Percentiles rank a stretch among this genome's conserved stretches.
Conservation (phyloP, 306 rosid species). For the Chamaecrista fasciculata region DNA sequence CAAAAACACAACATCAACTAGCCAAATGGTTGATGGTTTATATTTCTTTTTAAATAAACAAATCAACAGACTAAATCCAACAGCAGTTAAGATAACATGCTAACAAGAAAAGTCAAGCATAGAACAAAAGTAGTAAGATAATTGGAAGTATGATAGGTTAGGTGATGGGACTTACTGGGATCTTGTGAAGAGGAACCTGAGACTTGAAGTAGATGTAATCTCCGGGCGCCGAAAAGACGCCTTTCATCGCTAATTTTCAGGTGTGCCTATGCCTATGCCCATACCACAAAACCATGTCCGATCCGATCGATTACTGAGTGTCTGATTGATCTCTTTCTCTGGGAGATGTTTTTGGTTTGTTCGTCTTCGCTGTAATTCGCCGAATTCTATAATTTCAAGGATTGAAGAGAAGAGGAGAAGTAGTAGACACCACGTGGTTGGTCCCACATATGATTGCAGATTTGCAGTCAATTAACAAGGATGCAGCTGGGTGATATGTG, state of each 20-base stretch:
- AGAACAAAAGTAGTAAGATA: neutral
- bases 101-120: neutral
- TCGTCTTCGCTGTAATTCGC: neutral
- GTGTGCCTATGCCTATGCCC: conserved; percentile 13
- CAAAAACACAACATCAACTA: neutral
- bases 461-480: neutral
- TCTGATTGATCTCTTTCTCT: neutral
- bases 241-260: conserved; percentile 66
- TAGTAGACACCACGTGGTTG: conserved; percentile 5
- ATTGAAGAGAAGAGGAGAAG: neutral
- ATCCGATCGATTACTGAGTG: neutral
- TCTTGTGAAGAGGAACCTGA: conserved; percentile 97
- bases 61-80: neutral
- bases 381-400: neutral
- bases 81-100: conserved; percentile 12
- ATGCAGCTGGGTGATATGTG: no score
- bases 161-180: conserved; percentile 60
- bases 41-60: no score
- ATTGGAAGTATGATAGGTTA: neutral
- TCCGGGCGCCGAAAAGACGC: conserved; percentile 96
- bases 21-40: neutral
- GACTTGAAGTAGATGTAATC: conserved; percentile 97
- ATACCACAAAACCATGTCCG: neutral
- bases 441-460: neutral
- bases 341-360: neutral